Base-by-base conservation (phyloP, 192 early-diverging fungal species). In the Physocladia obscura region DNA sequence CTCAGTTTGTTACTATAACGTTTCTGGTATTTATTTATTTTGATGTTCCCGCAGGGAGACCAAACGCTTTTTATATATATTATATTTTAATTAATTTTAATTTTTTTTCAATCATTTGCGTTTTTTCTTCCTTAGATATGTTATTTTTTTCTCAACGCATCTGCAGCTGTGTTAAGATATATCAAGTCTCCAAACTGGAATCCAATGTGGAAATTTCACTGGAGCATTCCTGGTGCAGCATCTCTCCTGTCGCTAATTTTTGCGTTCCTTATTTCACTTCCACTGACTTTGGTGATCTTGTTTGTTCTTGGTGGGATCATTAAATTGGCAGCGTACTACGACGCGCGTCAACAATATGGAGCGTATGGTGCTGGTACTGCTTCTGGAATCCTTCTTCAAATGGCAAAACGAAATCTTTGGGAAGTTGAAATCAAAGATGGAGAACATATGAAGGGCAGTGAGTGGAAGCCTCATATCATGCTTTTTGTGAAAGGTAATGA, bases 121-220 rank as follows among this genome's bases (percentile, higher is more conserved):
- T n/a, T n/a, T n/a, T n/a, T n/a, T n/a, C n/a, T n/a, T n/a, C n/a
- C n/a, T n/a, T 26, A 57, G 44, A 71, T 56, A 4, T 61, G 51
- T 38, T 73, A 73, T 56, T 49, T 69, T 3, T 73, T 73, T 56
- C 35, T 73, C 4, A 73, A 73, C 50, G 51, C 22, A 3, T 70
- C 71, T 49, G 63, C 63, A n/a, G 49, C 71, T 3, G 31, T 56
- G 4, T 48, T 68, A 19, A 51, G 64, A 17, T 71, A 68, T 22
- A 34, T 73, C 17, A 39, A 73, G 44, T 40, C 71, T 27, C 71
- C 71, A 11, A 70, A 35, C 55, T 73, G 71, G 71, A 65, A 47
- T 34, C 62, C 71, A 13, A 54, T 27, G 5, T 73, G 71, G 71
- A 73, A 73, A 47, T 73, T 57, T 30, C 64, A 73, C 37, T 73